Conservation (phyloP, 768 basidiomycete species). For the Leccinellum rugosiceps region DNA sequence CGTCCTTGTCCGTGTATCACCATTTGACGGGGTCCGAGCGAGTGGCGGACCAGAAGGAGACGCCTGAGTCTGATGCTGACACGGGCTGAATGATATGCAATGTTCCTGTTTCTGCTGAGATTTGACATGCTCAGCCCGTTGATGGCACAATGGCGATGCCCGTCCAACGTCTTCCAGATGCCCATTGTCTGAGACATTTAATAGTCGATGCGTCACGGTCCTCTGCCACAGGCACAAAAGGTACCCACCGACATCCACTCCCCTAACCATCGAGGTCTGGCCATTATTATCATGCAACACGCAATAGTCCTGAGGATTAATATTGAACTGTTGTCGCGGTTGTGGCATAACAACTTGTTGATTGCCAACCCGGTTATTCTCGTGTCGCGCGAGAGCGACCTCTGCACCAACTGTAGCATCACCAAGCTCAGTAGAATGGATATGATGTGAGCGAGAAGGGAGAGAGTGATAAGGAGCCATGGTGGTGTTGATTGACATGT, state of each 20-base stretch:
- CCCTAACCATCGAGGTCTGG: neutral
- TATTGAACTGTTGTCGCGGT: neutral
- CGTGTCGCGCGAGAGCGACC: neutral
- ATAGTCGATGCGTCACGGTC: neutral
- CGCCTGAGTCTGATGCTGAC: neutral
- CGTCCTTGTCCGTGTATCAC: neutral
- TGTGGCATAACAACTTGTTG: neutral
- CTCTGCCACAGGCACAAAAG: neutral
- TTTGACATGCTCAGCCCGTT: neutral
- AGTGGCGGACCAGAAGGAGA: neutral
- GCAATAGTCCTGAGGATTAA: neutral
- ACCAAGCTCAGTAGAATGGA: constrained; percentile 2
- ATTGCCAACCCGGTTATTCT: neutral
- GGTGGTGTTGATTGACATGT: neutral
- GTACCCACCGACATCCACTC: constrained; percentile 7
- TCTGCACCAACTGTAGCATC: neutral
- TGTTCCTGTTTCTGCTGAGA: constrained; percentile 1
- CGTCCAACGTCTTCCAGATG: neutral
- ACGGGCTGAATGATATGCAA: neutral
- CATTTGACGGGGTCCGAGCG: neutral
- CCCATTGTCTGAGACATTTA: constrained; percentile 1
- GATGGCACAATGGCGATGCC: neutral
- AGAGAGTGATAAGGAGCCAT: constrained; percentile 3
- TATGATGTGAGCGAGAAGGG: neutral
- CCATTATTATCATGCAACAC: neutral